Percentiles rank a stretch among this genome's conserved stretches.
Evolutionary conservation across 768 basidiomycete genomes (phyloP).

Genomic region (Zangia roseola): DNA sequence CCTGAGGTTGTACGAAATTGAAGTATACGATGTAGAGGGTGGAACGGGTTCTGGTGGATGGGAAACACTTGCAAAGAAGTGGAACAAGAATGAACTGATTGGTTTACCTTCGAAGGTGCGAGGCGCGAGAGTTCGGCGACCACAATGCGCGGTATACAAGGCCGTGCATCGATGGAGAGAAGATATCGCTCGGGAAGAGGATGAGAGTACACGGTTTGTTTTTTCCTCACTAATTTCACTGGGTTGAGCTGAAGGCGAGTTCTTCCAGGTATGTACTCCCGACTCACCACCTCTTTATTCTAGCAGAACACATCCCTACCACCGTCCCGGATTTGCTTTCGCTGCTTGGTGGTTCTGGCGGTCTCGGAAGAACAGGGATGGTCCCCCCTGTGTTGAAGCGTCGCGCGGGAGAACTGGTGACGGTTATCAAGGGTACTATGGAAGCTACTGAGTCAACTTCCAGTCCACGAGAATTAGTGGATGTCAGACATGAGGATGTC

Average conservation of each 20-base stretch:
- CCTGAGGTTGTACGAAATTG: constrained; percentile 65
- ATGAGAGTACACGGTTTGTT: constrained; percentile 77
- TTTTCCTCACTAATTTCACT: not conserved
- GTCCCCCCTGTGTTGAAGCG: constrained; percentile 64
- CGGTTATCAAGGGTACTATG: constrained; percentile 54
- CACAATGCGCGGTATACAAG: constrained; percentile 64
- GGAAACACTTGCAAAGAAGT: constrained; percentile 75
- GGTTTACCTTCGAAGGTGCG: constrained; percentile 20
- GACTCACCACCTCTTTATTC: constrained; percentile 70
- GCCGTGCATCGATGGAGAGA: constrained; percentile 85
- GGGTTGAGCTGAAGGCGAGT: not conserved
- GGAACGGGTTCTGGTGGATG: constrained; percentile 74
- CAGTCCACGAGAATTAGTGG: not conserved
- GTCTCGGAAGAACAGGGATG: constrained; percentile 32
- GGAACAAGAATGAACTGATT: constrained; percentile 65
- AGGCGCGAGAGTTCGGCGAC: constrained; percentile 35
- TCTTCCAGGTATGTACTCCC: constrained; percentile 63
- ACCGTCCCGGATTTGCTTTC: constrained; percentile 62
- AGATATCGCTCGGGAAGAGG: constrained; percentile 70
- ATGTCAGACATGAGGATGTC: not conserved
- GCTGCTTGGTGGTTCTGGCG: constrained; percentile 41
- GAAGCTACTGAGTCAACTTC: constrained; percentile 11
- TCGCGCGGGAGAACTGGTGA: constrained; percentile 61
- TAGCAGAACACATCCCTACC: constrained; percentile 69
- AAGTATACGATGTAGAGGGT: constrained; percentile 62